Evolutionary conservation across 225 moss, liverwort and hornwort genomes (phyloP), one percentile per base, ranked within the genome.

Genomic region (Marchantia paleacea): DNA sequence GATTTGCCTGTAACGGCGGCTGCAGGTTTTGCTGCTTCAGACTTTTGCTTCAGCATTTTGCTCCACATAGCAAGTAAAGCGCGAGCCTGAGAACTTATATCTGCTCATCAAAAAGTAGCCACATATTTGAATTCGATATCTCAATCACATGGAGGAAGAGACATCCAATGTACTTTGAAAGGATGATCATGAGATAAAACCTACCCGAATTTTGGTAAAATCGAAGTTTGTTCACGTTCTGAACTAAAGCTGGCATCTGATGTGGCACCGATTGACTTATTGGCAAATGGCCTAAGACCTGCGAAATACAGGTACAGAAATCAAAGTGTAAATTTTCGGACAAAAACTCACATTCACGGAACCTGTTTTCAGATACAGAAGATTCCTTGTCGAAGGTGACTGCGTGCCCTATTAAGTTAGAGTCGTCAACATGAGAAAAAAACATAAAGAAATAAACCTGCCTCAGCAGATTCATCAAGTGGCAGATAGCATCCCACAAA

Each of bases 201-300:
- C 85, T 79, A 92, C 96, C 94, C 79, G 86, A 77, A 26, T 82
- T 80, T 31, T 68, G 84, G 55, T 97, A 88, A 70, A 93, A 93
- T 61, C 97, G 94, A 67, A 97, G 92, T 85, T 93, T 97, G 83
- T 92, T 97, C 51, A 97, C 91, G 80, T 87, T 94, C 79, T 92
- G 97, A 69, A 97, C 72, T 73, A 97, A 76, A 52, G 87, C 81
- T 77, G 90, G 87, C 84, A 97, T 89, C 75, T 97, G 97, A 51
- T 90, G 89, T 52, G 94, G 91, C 12, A 90, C 77, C 84, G 97
- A 91, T 75, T 84, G 86, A 78, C 86, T 90, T 84, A 97, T 89
- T 74, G 97, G 97, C 82, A 97, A 86, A 85, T 97, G 93, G 80
- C 90, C 90, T 73, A 97, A 73, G 86, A 90, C 94, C 97, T 97